Evolutionary conservation across 225 moss, liverwort and hornwort genomes (phyloP), one percentile per base, ranked within the genome.

Genomic region (Climacium dendroides): DNA sequence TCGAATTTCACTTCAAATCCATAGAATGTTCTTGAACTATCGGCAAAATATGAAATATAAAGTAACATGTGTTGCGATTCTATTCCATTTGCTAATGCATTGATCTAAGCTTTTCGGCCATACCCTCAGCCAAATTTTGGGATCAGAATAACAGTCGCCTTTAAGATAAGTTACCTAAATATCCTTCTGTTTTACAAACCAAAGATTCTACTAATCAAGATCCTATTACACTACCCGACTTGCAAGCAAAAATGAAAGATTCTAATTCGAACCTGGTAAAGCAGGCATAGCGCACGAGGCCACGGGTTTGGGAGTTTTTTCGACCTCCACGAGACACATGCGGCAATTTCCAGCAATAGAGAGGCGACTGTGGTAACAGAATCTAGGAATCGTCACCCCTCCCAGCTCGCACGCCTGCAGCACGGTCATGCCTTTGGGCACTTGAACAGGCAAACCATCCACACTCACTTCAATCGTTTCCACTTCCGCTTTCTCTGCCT

Each of bases 271-370:
- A 95, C 97, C 97, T 91, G 97, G 97, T 85, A 96, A 85, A 78
- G 96, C 96, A 43, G 97, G 98, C 96, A 97, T 95, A 43, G 97
- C 98, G 88, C 98, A 98, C 3, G 98, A 98, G 25, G 98, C 98
- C 74, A 98, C 97, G 43, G 98, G 96, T 78, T 98, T 98, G 78
- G 97, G 95, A 64, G 96, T 96, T 91, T 98, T 98, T 77, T 98
- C 98, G 13, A 98, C 98, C 87, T 98, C 98, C 57, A 98, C 98
- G 47, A 98, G 91, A 67, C 98, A 98, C 98, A 98, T 97, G 82
- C 98, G 97, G 89, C 98, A 98, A 93, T 98, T 98, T 48, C 98
- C 98, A 34, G 98, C 97, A 60, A 98, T 98, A 13, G 97, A 96
- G 80, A 98, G 88, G 32, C 97, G 97, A 41, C 97, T 96, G 89